phyloP scores from a whole-genome alignment of 306 rosid species.

The Medicago arabica region DNA sequence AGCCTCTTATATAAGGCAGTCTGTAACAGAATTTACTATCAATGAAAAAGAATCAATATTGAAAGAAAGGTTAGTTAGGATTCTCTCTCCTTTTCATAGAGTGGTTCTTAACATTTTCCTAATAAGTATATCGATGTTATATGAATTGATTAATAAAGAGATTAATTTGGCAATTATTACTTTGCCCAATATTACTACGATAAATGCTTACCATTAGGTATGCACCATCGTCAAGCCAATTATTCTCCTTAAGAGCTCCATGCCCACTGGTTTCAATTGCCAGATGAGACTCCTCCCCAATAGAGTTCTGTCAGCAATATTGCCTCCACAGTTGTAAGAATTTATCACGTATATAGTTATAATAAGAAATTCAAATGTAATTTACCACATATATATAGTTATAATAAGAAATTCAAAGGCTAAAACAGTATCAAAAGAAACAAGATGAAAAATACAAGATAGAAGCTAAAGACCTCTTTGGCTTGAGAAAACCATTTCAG shows the following conservation, averaged over 20 bases:
- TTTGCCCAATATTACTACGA: constrained; percentile 7
- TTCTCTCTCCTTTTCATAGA: too few relatives aligned
- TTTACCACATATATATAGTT: background rate
- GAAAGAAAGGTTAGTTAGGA: too few relatives aligned
- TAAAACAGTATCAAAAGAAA: constrained; percentile 3
- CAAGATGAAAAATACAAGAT: background rate
- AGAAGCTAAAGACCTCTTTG: constrained; percentile 2
- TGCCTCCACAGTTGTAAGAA: constrained; percentile 1
- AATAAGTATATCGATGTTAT: constrained; percentile 10
- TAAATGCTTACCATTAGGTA: constrained; percentile 82
- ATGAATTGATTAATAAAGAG: constrained; percentile 31
- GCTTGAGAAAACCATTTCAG: background rate
- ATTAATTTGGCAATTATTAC: constrained; percentile 33
- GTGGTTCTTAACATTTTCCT: constrained; percentile 3
- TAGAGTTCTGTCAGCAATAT: constrained; percentile 68
- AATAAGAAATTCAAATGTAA: background rate
- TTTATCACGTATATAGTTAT: constrained; percentile 1
- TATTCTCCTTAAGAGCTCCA: constrained; percentile 98
- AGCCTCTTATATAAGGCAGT: too few relatives aligned
- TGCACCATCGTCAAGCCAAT: constrained; percentile 99
- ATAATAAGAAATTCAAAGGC: constrained; percentile 25
- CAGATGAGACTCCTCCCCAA: constrained; percentile 90
- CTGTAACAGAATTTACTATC: too few relatives aligned
- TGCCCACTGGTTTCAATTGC: constrained; percentile 99
- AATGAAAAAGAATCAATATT: too few relatives aligned